Percentiles rank a stretch among this genome's conserved stretches.
Conservation (phyloP, 140 eudicot genomes). For the Flaveria floridana region DNA sequence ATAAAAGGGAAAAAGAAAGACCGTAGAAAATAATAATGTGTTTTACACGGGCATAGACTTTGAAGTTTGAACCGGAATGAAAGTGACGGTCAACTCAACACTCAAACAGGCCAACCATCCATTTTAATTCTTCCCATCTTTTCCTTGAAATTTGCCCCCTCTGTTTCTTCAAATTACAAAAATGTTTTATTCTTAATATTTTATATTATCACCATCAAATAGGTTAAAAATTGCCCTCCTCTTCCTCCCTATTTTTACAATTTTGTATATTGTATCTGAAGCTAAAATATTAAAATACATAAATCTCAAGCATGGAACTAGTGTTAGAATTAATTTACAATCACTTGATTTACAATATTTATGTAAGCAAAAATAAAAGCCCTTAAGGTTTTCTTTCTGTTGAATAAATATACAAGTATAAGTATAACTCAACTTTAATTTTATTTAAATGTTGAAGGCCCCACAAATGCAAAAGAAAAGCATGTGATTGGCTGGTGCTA, state of each 20-base stretch:
- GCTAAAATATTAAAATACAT: too few relatives aligned
- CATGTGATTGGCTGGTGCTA: conserved; percentile 35
- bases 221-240: too few relatives aligned
- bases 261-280: too few relatives aligned
- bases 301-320: too few relatives aligned
- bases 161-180: conserved; percentile 11
- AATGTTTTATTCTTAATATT: not conserved
- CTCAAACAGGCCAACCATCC: conserved; percentile 1
- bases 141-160: not conserved
- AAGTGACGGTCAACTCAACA: conserved; percentile 35
- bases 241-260: too few relatives aligned
- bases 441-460: not conserved
- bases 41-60: conserved; percentile 28
- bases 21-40: not conserved
- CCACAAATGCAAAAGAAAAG: conserved; percentile 22
- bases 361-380: too few relatives aligned
- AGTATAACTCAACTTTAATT: too few relatives aligned
- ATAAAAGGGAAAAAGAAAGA: not conserved
- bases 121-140: conserved; percentile 6
- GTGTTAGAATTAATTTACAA: too few relatives aligned
- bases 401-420: too few relatives aligned
- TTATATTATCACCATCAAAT: too few relatives aligned
- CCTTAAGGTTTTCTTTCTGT: too few relatives aligned
- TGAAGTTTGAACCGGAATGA: conserved; percentile 26
- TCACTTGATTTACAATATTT: too few relatives aligned